Percentiles rank a stretch among this genome's conserved stretches.
phyloP scores from a whole-genome alignment of 805 yeast genomes.

The Candida andamanensis region DNA sequence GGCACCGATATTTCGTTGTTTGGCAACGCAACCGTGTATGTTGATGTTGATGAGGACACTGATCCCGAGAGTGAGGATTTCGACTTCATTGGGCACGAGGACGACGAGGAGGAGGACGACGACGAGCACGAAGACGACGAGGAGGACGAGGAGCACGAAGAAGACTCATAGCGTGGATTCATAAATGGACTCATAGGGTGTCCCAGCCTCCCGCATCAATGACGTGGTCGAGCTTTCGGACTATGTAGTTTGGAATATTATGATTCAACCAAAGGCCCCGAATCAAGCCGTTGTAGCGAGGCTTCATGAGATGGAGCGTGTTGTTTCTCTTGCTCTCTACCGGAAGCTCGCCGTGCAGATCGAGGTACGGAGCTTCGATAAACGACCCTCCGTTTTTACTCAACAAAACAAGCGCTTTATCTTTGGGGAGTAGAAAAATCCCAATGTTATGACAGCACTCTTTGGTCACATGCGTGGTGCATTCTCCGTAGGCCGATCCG shows the following conservation, averaged over 20 bases:
- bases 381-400: conserved; percentile 80
- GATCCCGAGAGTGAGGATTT: conserved; percentile 12
- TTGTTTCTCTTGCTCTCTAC: conserved; percentile 67
- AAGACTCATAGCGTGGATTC: background rate
- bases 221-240: conserved; percentile 71
- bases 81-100: background rate
- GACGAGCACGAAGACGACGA: conserved; percentile 3
- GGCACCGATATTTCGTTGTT: conserved; percentile 11
- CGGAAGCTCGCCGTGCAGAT: conserved; percentile 81
- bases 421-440: conserved; percentile 66
- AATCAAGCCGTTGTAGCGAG: conserved; percentile 61
- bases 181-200: conserved; percentile 46
- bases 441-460: conserved; percentile 68
- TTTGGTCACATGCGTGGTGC: conserved; percentile 62
- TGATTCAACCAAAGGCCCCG: conserved; percentile 73
- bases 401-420: conserved; percentile 57
- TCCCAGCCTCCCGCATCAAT: conserved; percentile 96
- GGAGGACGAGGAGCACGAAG: background rate
- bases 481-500: conserved; percentile 63
- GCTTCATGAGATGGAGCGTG: conserved; percentile 59
- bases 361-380: conserved; percentile 76
- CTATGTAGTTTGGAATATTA: conserved; percentile 69
- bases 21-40: conserved; percentile 2
- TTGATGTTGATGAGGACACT: conserved; percentile 16
- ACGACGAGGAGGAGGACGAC: background rate